Evolutionary conservation across 192 early-diverging fungal species (phyloP).

Genomic region (Backusella sp.): DNA sequence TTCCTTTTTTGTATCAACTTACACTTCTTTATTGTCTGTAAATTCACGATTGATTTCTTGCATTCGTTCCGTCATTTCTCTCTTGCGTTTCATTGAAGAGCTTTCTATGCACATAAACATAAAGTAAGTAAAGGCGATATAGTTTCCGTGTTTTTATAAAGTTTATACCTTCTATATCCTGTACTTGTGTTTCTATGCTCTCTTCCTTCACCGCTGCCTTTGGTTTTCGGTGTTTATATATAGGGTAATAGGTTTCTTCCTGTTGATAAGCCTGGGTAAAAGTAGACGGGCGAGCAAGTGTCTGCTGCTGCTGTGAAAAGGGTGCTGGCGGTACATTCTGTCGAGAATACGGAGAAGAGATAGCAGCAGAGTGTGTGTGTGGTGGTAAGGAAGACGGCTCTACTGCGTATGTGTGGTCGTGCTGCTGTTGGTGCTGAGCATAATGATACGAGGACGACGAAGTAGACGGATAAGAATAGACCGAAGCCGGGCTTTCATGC

Average conservation of each 20-base stretch:
- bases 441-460: neutral
- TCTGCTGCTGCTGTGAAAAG: neutral
- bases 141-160: neutral
- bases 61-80: conserved; percentile 8
- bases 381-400: neutral
- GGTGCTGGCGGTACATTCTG: neutral
- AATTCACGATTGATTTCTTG: conserved; percentile 13
- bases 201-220: neutral
- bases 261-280: neutral
- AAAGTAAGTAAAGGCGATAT: neutral
- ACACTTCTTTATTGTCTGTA: conserved; percentile 9
- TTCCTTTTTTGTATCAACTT: neutral
- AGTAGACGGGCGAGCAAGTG: neutral
- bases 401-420: neutral
- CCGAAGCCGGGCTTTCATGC: neutral
- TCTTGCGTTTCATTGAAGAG: neutral
- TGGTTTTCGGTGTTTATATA: neutral
- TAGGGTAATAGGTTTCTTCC: neutral
- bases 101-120: neutral
- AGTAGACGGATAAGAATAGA: neutral
- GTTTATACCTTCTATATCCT: neutral
- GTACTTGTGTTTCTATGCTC: neutral
- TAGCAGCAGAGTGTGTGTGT: neutral
- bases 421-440: neutral
- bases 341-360: neutral